Percentiles rank a stretch among this genome's conserved stretches.
These are phyloP conservation scores for Plasmodium blacklocki DNA, from an alignment of 169 alveolate genomes.

Conservation along the genomic window DNA sequence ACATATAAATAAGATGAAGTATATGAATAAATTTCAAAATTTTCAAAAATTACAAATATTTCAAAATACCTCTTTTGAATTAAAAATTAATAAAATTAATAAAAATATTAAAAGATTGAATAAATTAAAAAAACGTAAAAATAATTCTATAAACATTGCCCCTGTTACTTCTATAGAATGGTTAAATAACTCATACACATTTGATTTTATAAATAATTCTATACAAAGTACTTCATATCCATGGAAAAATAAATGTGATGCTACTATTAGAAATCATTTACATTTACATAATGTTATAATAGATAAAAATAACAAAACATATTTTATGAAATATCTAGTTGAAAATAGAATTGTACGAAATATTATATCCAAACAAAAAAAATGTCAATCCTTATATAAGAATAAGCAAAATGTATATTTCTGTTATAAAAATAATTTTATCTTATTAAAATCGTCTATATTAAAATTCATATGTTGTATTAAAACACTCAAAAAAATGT, in stretches of 20 bases:
- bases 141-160: not conserved
- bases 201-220: conserved; percentile 45
- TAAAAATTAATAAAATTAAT: conserved; percentile 8
- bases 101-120: conserved; percentile 32
- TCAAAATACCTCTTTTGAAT: not conserved
- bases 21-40: not conserved
- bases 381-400: conserved; percentile 23
- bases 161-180: conserved; percentile 45
- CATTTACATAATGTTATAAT: conserved; percentile 33
- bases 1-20: not conserved
- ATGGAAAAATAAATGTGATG: conserved; percentile 73
- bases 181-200: conserved; percentile 62
- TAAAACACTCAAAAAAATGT: conserved; percentile 51
- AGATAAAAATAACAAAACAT: conserved; percentile 21
- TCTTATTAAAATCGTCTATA: conserved; percentile 52
- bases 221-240: conserved; percentile 44
- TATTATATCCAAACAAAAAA: conserved; percentile 57
- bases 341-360: conserved; percentile 62
- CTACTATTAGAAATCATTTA: conserved; percentile 59
- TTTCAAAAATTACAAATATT: not conserved
- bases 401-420: conserved; percentile 57
- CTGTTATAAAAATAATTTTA: conserved; percentile 51
- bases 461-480: conserved; percentile 73
- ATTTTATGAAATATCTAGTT: conserved; percentile 58
- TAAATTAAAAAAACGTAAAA: conserved; percentile 17